Conservation (phyloP, 306 rosid genomes). For the Sicyos edulis region DNA sequence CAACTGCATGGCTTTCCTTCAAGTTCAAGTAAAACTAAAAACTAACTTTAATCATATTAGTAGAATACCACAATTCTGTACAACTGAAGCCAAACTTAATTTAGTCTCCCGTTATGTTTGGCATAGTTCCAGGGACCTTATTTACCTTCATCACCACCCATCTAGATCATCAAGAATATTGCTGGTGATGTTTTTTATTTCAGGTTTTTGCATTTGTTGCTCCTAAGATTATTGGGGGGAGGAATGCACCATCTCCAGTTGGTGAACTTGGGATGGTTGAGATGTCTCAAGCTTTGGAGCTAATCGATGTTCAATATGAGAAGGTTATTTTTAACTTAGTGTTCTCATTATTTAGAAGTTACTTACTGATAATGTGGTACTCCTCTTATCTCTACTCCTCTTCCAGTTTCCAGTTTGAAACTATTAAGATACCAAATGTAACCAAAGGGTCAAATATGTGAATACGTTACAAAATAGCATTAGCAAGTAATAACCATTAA, state of each 20-base stretch:
- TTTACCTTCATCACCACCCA: neutral
- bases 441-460: too few species aligned
- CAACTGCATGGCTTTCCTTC: conserved; percentile 8
- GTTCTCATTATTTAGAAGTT: conserved; percentile 1
- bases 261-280: conserved; percentile 99
- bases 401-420: neutral
- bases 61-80: neutral
- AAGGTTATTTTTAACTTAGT: conserved; percentile 75
- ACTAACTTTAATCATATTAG: neutral
- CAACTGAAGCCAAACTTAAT: neutral
- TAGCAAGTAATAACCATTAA: too few species aligned
- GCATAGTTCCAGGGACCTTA: neutral
- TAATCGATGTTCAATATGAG: conserved; percentile 72
- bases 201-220: conserved; percentile 94
- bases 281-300: conserved; percentile 86
- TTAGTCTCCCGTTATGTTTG: neutral
- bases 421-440: neutral
- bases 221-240: conserved; percentile 93
- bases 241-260: conserved; percentile 84
- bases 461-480: too few species aligned
- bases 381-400: too few species aligned
- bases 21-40: neutral
- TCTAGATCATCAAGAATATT: neutral
- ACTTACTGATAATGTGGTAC: too few species aligned
- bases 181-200: neutral